Base-by-base conservation (phyloP, 768 basidiomycete species). In the Leccinum disarticulatum region DNA sequence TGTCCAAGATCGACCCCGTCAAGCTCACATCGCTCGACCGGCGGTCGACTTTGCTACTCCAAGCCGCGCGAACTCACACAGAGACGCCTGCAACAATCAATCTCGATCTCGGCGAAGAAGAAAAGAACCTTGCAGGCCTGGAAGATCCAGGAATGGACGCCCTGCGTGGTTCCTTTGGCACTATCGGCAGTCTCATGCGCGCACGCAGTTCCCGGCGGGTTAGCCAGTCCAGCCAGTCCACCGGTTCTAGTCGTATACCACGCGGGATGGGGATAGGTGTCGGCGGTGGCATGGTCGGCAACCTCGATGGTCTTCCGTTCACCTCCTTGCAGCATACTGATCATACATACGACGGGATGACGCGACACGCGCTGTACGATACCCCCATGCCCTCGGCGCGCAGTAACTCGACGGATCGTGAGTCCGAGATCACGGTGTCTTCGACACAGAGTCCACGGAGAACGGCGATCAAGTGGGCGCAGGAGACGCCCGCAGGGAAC, bases 121-220 rank as follows among this genome's bases (percentile, higher is more conserved):
- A 92, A 68, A 85, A 85, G 56, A 72, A 76, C 14, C 66, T 79
- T 2, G 60, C 82, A 5, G 87, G 83, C 0, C 58, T 86, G 19
- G 94, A 98, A 72, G 93, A 98, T 64, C 95, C 96, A 0, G 95
- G 95, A 3, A 90, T 97, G 72, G 95, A 94, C 62, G 83, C 95
- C 2, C 81, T 98, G 0, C 84, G 97, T 17, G 95, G 96, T 15
- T 90, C 90, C 2, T 95, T 95, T 66, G 94, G 95, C 4, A 83
- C 95, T 0, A 79, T 98, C 47, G 95, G 97, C 17, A 93, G 90
- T 70, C 90, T 98, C 68, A 93, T 96, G 56, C 82, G 88, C 10
- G 88, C 87, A 0, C 79, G 82, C 53, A 87, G 80, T 61, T 80
- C 79, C 15, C 75, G 78, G 61, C 75, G 81, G 30, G 70, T 81